Percentiles rank a stretch among this genome's conserved stretches.
phyloP scores from a whole-genome alignment of 768 basidiomycete genomes.

The Suillus subalutaceus region DNA sequence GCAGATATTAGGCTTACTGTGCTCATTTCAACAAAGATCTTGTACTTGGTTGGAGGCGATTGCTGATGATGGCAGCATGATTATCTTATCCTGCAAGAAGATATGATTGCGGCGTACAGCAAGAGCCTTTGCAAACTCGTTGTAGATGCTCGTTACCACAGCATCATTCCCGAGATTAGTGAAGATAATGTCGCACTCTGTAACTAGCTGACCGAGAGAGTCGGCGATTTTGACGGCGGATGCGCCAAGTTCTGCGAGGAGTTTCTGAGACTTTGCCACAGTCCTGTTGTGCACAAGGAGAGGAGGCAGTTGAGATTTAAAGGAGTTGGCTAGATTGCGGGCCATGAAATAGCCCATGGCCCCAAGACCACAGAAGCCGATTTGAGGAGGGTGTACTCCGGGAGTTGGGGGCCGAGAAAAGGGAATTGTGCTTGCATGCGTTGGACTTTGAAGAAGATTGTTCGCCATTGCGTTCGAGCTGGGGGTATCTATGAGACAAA shows the following conservation, averaged over 20 bases:
- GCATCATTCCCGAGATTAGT: slow-evolving; percentile 75
- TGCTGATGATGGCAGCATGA: slow-evolving; percentile 31
- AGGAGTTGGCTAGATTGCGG: slow-evolving; percentile 69
- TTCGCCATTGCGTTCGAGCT: slow-evolving; percentile 12
- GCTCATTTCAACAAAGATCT: slow-evolving; percentile 85
- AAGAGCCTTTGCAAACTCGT: slow-evolving; percentile 59
- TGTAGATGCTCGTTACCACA: slow-evolving; percentile 65
- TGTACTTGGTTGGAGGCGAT: slow-evolving; percentile 50
- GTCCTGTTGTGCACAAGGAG: slow-evolving; percentile 80
- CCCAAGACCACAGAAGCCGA: slow-evolving; percentile 56
- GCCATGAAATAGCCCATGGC: slow-evolving; percentile 81
- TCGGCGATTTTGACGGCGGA: slow-evolving; percentile 58
- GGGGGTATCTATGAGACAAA: background rate
- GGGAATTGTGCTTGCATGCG: slow-evolving; percentile 34
- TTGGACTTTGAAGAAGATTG: slow-evolving; percentile 10
- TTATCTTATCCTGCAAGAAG: background rate
- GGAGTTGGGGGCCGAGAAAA: slow-evolving; percentile 68
- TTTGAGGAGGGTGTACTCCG: slow-evolving; percentile 34
- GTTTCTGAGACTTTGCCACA: slow-evolving; percentile 58
- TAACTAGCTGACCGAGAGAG: slow-evolving; percentile 58
- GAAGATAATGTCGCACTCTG: slow-evolving; percentile 74
- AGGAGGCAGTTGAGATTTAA: slow-evolving; percentile 47
- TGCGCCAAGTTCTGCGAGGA: slow-evolving; percentile 56
- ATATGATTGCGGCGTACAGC: slow-evolving; percentile 41
- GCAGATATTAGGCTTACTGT: slow-evolving; percentile 53